These are phyloP conservation scores for Xenoacremonium recifei DNA, from an alignment of 2,329 filamentous ascomycete species.

Conservation along the genomic window DNA sequence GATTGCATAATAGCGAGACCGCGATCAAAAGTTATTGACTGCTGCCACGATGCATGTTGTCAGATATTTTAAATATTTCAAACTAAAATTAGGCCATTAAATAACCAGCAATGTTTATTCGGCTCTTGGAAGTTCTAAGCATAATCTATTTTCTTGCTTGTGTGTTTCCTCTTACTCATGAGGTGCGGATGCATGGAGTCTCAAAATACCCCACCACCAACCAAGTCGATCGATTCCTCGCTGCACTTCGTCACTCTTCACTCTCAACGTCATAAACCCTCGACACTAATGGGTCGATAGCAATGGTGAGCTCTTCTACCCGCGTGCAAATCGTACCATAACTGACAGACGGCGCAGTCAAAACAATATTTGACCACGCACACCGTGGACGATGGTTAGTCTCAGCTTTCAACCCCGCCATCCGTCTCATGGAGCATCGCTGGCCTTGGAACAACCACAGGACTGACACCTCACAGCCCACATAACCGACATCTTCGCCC, in stretches of 20 bases:
- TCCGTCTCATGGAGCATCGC: background rate
- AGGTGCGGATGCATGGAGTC: too few relatives aligned
- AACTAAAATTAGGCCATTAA: too few relatives aligned
- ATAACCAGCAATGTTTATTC: too few relatives aligned
- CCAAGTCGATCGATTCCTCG: background rate
- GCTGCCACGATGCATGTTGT: too few relatives aligned
- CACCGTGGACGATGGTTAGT: constrained; percentile 79
- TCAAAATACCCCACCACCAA: background rate
- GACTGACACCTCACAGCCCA: constrained; percentile 58
- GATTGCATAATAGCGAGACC: too few relatives aligned
- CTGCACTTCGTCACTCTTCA: constrained; percentile 18
- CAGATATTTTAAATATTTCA: too few relatives aligned
- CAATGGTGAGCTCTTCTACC: constrained; percentile 26
- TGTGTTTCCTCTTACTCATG: too few relatives aligned
- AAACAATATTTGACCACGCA: constrained; percentile 97
- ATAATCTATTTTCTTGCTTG: too few relatives aligned
- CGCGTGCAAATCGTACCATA: background rate
- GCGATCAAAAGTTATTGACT: too few relatives aligned
- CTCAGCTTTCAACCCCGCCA: constrained; percentile 26
- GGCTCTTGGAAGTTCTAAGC: too few relatives aligned
- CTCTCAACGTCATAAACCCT: constrained; percentile 22
- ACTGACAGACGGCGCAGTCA: constrained; percentile 60
- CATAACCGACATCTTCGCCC: constrained; percentile 77
- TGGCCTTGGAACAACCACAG: constrained; percentile 8
- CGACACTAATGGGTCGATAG: constrained; percentile 2